Base-by-base conservation (phyloP, 768 basidiomycete species). In the Podaxis carcinomalis region DNA sequence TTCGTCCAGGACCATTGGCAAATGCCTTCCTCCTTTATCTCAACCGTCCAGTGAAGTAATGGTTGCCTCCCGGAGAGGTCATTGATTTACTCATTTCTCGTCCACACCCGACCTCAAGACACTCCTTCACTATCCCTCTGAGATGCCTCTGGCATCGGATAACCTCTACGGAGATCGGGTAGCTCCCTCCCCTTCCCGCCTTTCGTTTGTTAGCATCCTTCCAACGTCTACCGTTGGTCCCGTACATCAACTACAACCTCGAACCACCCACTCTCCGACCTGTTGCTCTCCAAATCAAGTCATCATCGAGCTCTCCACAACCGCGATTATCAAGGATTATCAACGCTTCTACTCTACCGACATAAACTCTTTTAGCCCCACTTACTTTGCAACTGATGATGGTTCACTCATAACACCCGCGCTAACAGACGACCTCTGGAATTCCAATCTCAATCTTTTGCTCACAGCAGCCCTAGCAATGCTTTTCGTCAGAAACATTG, bases 361-460 rank as follows among this genome's bases (percentile, higher is more conserved):
- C 46, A 76, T 82, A 59, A 60, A 71, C 21, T 68, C 78, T 21
- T 86, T 87, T 61, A 70, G 70, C 42, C 84, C 85, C 2, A 64
- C 69, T 9, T 85, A 83, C 68, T 64, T 71, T 37, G 68, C 80
- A 27, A 73, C 81, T 35, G 65, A 67, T 13, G 86, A 88, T 69
- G 86, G 85, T n/a, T 85, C 85, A n/a, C 79, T 87, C 44, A 61
- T 85, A 10, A 72, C 84, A 10, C 68, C 79, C 1, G 75, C 79
- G 7, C 80, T 80, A 65, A 65, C 74, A n/a, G 64, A 75, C 7
- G 82, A 85, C 61, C 67, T 82, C 4, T 58, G 60, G 14, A 67
- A 73, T 55, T 73, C 79, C 6, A 75, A 80, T 63, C 66, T 78
- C 23, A 73, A 73, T 62, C 69, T 88, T 14, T 66, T 86, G 61